These are phyloP conservation scores for Venturia asperata DNA, from an alignment of 2,329 filamentous ascomycete species.

Conservation along the genomic window DNA sequence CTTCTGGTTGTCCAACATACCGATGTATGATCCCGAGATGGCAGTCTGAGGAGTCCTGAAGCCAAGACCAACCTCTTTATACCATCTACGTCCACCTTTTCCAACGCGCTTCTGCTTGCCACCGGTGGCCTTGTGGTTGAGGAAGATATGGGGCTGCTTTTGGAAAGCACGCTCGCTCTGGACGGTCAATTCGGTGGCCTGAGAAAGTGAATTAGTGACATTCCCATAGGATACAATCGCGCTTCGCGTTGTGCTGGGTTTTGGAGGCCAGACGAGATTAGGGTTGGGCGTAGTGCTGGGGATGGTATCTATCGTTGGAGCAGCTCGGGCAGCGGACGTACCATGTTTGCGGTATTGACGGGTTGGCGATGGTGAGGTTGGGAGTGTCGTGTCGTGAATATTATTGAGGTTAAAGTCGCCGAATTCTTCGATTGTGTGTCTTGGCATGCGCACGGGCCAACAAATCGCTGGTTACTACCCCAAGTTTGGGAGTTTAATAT, in stretches of 20 bases:
- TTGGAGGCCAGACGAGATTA: neutral
- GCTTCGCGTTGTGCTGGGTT: slow-evolving; percentile 24
- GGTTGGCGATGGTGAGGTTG: slow-evolving; percentile 8
- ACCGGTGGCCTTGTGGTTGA: slow-evolving; percentile 88
- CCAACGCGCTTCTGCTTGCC: slow-evolving; percentile 70
- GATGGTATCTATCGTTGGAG: neutral
- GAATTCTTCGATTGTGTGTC: slow-evolving; percentile 3
- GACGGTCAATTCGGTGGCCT: slow-evolving; percentile 52
- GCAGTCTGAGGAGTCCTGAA: slow-evolving; percentile 98
- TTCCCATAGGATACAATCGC: slow-evolving; percentile 25
- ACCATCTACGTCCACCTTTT: slow-evolving; percentile 93
- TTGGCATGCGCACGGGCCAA: neutral
- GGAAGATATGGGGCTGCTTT: slow-evolving; percentile 97
- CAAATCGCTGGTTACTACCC: no score
- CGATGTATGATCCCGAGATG: slow-evolving; percentile 98
- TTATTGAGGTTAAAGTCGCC: slow-evolving; percentile 2
- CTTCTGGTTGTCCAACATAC: slow-evolving; percentile 53
- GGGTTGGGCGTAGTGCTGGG: neutral
- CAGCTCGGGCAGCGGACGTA: neutral
- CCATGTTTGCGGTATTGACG: neutral
- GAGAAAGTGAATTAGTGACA: slow-evolving; percentile 27
- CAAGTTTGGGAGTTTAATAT: no score
- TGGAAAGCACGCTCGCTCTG: slow-evolving; percentile 99
- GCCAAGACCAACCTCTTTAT: slow-evolving; percentile 98
- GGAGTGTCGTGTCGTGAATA: neutral